phyloP scores from a whole-genome alignment of 2,329 filamentous ascomycete species.

The Talaromyces sp. region DNA sequence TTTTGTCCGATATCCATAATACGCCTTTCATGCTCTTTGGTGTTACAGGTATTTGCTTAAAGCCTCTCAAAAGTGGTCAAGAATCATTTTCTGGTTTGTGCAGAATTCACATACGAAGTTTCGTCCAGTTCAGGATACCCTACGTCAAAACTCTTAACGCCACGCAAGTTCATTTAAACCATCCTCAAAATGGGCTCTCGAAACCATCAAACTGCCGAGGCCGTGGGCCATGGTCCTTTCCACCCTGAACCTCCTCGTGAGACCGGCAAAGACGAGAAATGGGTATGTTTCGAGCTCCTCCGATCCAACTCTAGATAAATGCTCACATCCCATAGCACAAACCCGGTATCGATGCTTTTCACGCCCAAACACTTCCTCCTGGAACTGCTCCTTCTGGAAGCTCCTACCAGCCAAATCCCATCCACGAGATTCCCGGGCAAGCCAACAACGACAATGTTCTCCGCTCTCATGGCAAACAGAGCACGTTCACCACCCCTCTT shows the following conservation, averaged over 20 bases:
- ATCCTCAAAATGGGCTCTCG: conserved; percentile 1
- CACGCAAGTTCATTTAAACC: not conserved
- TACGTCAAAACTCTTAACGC: not conserved
- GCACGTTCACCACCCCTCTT: conserved; percentile 37
- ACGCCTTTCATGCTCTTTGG: not conserved
- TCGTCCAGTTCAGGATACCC: not conserved
- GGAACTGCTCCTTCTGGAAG: conserved; percentile 57
- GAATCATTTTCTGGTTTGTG: not conserved
- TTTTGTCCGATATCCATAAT: not conserved
- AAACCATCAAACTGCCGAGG: conserved; percentile 4
- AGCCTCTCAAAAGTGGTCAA: not conserved
- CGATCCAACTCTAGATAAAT: not conserved
- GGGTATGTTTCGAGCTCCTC: conserved; percentile 4
- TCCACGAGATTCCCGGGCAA: conserved; percentile 30
- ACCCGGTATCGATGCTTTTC: conserved; percentile 59
- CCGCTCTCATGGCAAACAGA: conserved; percentile 37
- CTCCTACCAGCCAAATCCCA: conserved; percentile 45
- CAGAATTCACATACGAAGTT: not conserved
- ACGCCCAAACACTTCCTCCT: conserved; percentile 54
- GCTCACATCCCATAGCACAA: conserved; percentile 49
- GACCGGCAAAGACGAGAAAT: not conserved
- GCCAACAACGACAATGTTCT: conserved; percentile 35
- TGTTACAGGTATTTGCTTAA: not conserved
- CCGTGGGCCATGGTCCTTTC: conserved; percentile 6
- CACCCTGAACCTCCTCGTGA: conserved; percentile 7